Conservation (phyloP, 2,329 filamentous ascomycete genomes). For the Sordariomycetes sp. region DNA sequence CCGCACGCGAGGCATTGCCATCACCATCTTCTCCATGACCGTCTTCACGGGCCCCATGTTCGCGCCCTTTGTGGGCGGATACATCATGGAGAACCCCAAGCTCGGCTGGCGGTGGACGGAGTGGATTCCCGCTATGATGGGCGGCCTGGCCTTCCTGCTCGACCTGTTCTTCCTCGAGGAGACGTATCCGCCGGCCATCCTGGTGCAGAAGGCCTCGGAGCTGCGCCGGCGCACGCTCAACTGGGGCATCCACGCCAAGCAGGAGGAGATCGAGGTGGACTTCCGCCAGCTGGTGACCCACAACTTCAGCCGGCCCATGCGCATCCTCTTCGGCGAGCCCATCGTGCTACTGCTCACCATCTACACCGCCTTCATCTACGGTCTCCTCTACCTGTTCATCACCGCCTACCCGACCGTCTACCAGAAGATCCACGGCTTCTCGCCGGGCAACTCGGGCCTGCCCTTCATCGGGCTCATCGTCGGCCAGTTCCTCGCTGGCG, state of each 20-base stretch:
- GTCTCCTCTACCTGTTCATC: conserved; percentile 73
- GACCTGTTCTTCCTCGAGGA: conserved; percentile 55
- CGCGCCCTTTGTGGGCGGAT: conserved; percentile 60
- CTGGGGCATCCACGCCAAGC: conserved; percentile 62
- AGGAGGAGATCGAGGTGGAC: conserved; percentile 61
- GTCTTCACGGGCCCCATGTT: conserved; percentile 58
- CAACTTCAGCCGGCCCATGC: conserved; percentile 56
- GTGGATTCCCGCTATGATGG: conserved; percentile 54
- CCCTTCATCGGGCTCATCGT: conserved; percentile 78
- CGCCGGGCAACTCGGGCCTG: conserved; percentile 58
- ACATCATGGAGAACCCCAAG: conserved; percentile 44
- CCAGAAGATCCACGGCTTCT: conserved; percentile 59
- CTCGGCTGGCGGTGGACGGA: conserved; percentile 67
- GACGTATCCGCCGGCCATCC: conserved; percentile 59
- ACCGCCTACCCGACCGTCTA: conserved; percentile 81
- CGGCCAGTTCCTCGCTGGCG: conserved; percentile 59
- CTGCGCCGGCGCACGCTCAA: conserved; percentile 54
- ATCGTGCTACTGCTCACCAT: conserved; percentile 58
- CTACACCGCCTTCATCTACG: conserved; percentile 69
- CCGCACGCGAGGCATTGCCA: conserved; percentile 41
- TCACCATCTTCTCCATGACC: conserved; percentile 31
- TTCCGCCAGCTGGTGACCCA: conserved; percentile 51
- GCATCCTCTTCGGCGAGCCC: conserved; percentile 57
- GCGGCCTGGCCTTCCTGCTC: conserved; percentile 46
- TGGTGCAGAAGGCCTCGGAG: conserved; percentile 49